Evolutionary conservation across 345 rosid species (phyloP).

Genomic region (Eucalyptus polyanthemos): DNA sequence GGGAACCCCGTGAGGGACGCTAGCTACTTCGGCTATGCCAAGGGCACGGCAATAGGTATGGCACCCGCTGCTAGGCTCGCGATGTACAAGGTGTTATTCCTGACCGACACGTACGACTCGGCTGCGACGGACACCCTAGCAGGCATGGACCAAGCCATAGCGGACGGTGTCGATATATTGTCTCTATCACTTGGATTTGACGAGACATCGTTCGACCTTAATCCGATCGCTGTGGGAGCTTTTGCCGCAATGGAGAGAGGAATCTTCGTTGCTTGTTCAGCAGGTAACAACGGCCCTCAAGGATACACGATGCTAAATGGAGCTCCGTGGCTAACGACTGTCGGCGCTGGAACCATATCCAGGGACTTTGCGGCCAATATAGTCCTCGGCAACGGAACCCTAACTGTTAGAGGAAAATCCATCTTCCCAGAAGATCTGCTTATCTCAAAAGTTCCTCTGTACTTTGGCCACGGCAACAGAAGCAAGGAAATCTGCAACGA

Average conservation of each 20-base stretch:
- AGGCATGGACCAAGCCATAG: conserved; percentile 43
- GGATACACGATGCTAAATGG: conserved; percentile 23
- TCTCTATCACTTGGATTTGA: conserved; percentile 18
- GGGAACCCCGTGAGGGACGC: conserved; percentile 13
- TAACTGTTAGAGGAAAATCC: conserved; percentile 13
- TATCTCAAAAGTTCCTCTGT: conserved; percentile 8
- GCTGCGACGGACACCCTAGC: conserved; percentile 31
- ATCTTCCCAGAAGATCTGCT: conserved; percentile 19
- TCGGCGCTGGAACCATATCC: conserved; percentile 31
- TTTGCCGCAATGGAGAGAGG: conserved; percentile 41
- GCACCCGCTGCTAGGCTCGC: conserved; percentile 51
- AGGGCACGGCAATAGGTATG: conserved; percentile 24
- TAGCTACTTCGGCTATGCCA: conserved; percentile 42
- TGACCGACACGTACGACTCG: background rate
- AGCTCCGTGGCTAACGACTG: conserved; percentile 33
- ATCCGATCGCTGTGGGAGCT: conserved; percentile 42
- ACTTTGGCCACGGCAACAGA: conserved; percentile 24
- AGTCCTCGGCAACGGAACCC: conserved; percentile 1
- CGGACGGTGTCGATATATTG: conserved; percentile 34
- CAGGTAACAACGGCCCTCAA: conserved; percentile 29
- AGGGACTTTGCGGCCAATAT: conserved; percentile 18
- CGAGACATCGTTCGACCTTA: conserved; percentile 16
- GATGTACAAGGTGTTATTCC: conserved; percentile 37
- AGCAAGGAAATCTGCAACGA: conserved; percentile 21
- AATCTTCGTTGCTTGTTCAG: conserved; percentile 35